phyloP scores from a whole-genome alignment of 208 protist genomes.

The Porcisia hertigi region DNA sequence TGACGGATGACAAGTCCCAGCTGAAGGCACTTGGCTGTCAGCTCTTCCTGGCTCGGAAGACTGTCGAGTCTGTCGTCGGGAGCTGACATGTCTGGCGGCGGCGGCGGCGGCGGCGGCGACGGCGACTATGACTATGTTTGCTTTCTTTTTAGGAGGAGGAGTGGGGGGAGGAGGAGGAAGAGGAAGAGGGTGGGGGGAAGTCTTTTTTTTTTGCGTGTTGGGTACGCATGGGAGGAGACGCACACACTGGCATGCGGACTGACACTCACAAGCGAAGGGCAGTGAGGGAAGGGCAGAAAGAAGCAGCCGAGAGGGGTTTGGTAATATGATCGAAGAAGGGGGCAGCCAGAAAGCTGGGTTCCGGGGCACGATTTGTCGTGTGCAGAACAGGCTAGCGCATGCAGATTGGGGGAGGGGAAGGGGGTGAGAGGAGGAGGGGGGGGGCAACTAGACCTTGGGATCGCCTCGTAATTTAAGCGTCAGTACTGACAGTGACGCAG shows the following conservation, averaged over 20 bases:
- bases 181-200: neutral
- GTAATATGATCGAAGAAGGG: too few species aligned
- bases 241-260: too few species aligned
- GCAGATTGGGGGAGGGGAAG: neutral
- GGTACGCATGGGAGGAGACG: too few species aligned
- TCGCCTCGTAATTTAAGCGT: neutral
- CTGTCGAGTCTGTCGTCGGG: neutral
- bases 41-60: slow-evolving; percentile 52
- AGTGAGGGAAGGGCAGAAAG: too few species aligned
- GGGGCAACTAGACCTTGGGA: neutral
- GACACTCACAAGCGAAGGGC: too few species aligned
- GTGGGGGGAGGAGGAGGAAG: neutral
- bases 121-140: neutral
- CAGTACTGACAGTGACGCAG: neutral
- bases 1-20: slow-evolving; percentile 79
- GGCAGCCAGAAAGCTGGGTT: neutral
- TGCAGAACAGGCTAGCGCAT: neutral
- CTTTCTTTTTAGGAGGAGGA: neutral
- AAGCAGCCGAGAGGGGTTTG: too few species aligned
- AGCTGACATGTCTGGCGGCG: neutral
- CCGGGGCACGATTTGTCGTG: neutral
- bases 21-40: slow-evolving; percentile 72
- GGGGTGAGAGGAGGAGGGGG: neutral
- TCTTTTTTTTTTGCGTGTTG: too few species aligned
- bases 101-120: neutral